A percentile compares a stretch with the other conserved stretches of the same genome.
phyloP scores from a whole-genome alignment of 2,329 filamentous ascomycete species.

The Nemania sp. region DNA sequence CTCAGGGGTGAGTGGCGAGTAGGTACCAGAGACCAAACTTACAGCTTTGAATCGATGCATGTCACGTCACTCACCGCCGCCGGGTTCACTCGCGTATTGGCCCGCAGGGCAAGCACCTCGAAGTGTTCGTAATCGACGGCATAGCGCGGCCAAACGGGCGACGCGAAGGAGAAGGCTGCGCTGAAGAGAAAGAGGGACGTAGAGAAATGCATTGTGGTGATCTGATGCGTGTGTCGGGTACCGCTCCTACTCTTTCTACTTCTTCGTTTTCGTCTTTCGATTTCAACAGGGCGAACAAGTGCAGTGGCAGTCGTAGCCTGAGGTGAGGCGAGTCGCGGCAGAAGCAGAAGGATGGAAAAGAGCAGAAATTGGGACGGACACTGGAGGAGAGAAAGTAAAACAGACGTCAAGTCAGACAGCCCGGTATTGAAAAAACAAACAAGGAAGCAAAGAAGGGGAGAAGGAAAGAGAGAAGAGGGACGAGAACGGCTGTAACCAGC shows the following conservation, averaged over 20 bases:
- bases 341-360: conserved; percentile 7
- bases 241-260: too few species aligned
- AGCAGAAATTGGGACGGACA: conserved; percentile 1
- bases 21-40: conserved; percentile 30
- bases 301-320: not conserved
- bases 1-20: not conserved
- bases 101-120: conserved; percentile 50
- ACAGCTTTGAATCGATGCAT: conserved; percentile 50
- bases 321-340: not conserved
- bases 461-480: conserved; percentile 1
- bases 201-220: conserved; percentile 25
- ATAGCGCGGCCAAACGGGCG: conserved; percentile 44
- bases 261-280: not conserved
- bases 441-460: not conserved
- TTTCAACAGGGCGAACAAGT: not conserved
- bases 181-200: conserved; percentile 40
- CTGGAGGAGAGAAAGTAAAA: conserved; percentile 18
- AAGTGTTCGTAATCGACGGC: conserved; percentile 49
- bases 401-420: conserved; percentile 34
- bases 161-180: conserved; percentile 41
- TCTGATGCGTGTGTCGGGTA: not conserved
- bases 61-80: conserved; percentile 46
- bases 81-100: conserved; percentile 46
- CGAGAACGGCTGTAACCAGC: conserved; percentile 27
- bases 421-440: not conserved